Evolutionary conservation across 1,284 basidiomycete genomes (phyloP), one percentile per base, ranked within the genome.

Genomic region (Pyrrhoderma lamaoense): DNA sequence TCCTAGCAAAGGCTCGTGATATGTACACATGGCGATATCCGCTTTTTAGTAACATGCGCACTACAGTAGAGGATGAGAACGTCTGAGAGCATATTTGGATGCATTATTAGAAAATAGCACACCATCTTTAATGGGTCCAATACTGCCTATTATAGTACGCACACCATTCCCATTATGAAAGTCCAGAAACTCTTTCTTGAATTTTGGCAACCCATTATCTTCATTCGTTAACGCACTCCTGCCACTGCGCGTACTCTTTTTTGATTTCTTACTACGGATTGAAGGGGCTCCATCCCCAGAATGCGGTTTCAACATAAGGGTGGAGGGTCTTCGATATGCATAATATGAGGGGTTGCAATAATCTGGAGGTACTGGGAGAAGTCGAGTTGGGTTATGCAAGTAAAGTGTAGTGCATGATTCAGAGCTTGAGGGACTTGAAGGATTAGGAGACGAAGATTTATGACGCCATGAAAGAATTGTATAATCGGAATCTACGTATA

Each of bases 21-120:
- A 99, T 86, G 68, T 99, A 99, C 50, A 98, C 93, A 62, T 95
- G 85, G 22, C 91, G 76, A 68, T 99, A 89, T 3, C 95, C 94
- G n/a, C 80, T 77, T 70, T 93, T 95, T 60, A 98, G 76, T 31
- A 93, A 75, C 93, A 97, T 96, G 11, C 90, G 82, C 0, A 93
- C 90, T 91, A 56, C 39, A 44, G 31, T 18, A 43, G 40, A 39
- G 27, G 37, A 36, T 49, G n/a, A 43, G 38, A 31, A 31, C 49
- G 40, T 51, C 39, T 42, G 42, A 43, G 27, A 40, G 39, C 42
- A 44, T 23, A 58, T 35, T 31, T 11, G 37, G 44, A 49, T 31
- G 39, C 39, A 54, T 51, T 38, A 35, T 7, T 46, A 50, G 8
- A 3, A 14, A 37, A 42, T 21, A n/a, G 67, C 77, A 51, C 55